Percentiles rank a stretch among this genome's conserved stretches.
Conservation (phyloP, 2,329 filamentous ascomycete genomes). For the Colletotrichum camelliae region DNA sequence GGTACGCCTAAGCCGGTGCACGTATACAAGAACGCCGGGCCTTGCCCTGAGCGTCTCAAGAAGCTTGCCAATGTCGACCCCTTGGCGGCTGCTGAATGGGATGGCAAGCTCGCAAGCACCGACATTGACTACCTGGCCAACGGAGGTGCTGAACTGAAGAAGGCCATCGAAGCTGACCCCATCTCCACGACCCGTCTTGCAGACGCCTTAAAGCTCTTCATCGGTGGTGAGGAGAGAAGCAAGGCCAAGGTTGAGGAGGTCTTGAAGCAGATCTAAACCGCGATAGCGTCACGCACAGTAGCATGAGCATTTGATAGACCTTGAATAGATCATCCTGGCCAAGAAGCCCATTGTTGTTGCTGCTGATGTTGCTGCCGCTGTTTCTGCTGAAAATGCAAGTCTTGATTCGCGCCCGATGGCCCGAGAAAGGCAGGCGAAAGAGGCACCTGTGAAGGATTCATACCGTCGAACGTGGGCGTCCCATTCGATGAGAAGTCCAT, state of each 20-base stretch:
- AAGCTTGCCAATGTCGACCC: slow-evolving; percentile 44
- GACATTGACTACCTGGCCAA: slow-evolving; percentile 52
- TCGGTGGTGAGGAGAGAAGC: slow-evolving; percentile 41
- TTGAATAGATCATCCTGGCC: not conserved
- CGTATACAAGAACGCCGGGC: slow-evolving; percentile 38
- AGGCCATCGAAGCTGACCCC: slow-evolving; percentile 44
- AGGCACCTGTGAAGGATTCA: not conserved
- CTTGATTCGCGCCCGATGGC: not conserved
- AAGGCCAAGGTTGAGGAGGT: slow-evolving; percentile 40
- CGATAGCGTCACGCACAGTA: not conserved
- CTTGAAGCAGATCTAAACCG: slow-evolving; percentile 25
- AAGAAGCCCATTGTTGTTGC: slow-evolving; percentile 9
- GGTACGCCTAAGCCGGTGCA: slow-evolving; percentile 44
- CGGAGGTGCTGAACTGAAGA: slow-evolving; percentile 45
- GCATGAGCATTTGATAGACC: not conserved
- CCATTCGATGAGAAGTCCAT: not conserved
- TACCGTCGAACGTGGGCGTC: not conserved
- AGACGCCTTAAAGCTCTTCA: slow-evolving; percentile 46
- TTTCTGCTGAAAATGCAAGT: not conserved
- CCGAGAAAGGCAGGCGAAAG: not conserved
- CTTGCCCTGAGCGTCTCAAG: slow-evolving; percentile 36
- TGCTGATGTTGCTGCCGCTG: not conserved
- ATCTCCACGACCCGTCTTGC: slow-evolving; percentile 40
- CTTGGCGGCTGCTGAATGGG: slow-evolving; percentile 39
- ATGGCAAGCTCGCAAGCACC: slow-evolving; percentile 43